Conservation (phyloP, 352 stramenopile species). For the Globisporangium alternatum region DNA sequence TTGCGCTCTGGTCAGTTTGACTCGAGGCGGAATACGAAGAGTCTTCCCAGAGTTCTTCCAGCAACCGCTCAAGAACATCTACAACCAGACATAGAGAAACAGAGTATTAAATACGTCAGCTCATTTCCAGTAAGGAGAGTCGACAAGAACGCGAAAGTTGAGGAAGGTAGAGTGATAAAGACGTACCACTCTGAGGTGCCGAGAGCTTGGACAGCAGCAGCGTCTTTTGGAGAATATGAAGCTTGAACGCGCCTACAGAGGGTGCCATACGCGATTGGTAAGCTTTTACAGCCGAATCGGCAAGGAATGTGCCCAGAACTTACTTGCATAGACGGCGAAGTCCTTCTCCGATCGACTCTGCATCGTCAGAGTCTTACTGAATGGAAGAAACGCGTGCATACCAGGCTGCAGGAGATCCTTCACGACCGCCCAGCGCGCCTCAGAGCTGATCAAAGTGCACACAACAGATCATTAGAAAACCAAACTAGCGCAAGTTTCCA, state of each 20-base stretch:
- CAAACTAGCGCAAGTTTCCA: too few relatives aligned
- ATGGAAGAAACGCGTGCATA: conserved; percentile 41
- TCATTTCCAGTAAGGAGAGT: neutral
- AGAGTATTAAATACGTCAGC: neutral
- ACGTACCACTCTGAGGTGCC: conserved; percentile 16
- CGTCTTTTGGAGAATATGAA: conserved; percentile 32
- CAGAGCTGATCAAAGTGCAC: conserved; percentile 12
- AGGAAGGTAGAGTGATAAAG: neutral
- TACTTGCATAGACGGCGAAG: conserved; percentile 18
- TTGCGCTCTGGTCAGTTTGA: conserved; percentile 9
- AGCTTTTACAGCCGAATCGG: neutral
- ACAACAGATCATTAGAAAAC: neutral
- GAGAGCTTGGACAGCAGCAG: conserved; percentile 30
- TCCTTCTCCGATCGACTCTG: neutral
- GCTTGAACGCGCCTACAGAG: conserved; percentile 28
- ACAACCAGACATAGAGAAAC: neutral
- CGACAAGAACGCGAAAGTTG: neutral
- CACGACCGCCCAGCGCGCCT: conserved; percentile 44
- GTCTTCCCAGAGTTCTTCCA: conserved; percentile 33
- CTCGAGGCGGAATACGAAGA: neutral
- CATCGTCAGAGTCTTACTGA: conserved; percentile 8
- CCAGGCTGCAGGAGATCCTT: conserved; percentile 39
- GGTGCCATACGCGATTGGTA: neutral
- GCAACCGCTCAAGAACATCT: conserved; percentile 37
- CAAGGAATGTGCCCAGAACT: neutral